Evolutionary conservation across 2,329 filamentous ascomycete genomes (phyloP).

Genomic region (Alternaria longipes): DNA sequence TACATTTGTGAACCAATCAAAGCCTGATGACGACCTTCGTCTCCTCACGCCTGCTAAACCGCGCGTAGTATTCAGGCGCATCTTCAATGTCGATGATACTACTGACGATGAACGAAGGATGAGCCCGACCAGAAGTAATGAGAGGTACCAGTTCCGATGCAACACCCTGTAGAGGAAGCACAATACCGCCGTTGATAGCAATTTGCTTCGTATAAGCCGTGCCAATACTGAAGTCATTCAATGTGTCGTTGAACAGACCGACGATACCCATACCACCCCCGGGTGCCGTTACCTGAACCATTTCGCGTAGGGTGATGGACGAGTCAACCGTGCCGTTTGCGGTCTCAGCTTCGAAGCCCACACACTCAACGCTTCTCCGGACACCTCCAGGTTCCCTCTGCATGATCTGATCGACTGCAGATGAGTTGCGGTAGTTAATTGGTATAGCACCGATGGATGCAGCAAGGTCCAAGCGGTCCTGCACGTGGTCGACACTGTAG

Average conservation of each 20-base stretch:
- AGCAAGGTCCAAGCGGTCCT: conserved; percentile 30
- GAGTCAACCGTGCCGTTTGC: conserved; percentile 27
- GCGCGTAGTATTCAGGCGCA: conserved; percentile 29
- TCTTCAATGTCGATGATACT: conserved; percentile 29
- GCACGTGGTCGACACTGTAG: conserved; percentile 43
- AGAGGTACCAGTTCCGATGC: conserved; percentile 20
- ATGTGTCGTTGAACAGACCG: conserved; percentile 15
- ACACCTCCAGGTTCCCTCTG: conserved; percentile 25
- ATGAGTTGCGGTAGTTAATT: conserved; percentile 41
- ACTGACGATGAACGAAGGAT: conserved; percentile 25
- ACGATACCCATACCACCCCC: conserved; percentile 43
- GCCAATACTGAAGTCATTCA: conserved; percentile 11
- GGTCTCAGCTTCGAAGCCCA: conserved; percentile 24
- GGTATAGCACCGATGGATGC: conserved; percentile 46
- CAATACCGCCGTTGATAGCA: conserved; percentile 16
- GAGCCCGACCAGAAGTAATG: conserved; percentile 24
- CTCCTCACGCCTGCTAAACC: conserved; percentile 25
- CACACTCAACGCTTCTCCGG: conserved; percentile 9
- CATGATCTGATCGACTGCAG: conserved; percentile 45
- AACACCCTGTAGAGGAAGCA: conserved; percentile 14
- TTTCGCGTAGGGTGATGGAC: conserved; percentile 35
- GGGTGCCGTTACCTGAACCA: conserved; percentile 36
- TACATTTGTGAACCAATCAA: not conserved
- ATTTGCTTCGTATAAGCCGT: conserved; percentile 11
- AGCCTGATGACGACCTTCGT: conserved; percentile 31